phyloP scores from a whole-genome alignment of 2,329 filamentous ascomycete genomes.

The Fusarium sp. region DNA sequence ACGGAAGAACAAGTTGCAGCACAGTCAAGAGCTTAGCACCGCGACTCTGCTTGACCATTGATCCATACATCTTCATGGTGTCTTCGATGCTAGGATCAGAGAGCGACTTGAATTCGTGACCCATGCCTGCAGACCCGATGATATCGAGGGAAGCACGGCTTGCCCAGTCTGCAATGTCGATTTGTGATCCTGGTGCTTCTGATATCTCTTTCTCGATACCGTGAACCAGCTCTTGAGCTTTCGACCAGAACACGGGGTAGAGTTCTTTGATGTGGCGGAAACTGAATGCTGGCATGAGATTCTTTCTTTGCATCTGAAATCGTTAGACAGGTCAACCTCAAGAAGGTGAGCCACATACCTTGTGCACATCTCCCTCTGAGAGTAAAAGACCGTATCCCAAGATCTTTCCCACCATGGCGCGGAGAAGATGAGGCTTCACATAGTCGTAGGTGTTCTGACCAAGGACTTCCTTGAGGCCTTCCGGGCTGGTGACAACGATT shows the following conservation, averaged over 20 bases:
- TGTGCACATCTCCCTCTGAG: constrained; percentile 31
- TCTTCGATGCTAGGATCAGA: constrained; percentile 48
- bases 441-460: constrained; percentile 33
- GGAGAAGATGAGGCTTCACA: constrained; percentile 31
- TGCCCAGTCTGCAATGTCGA: constrained; percentile 35
- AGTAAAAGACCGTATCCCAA: constrained; percentile 13
- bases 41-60: constrained; percentile 47
- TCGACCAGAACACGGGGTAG: constrained; percentile 32
- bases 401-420: constrained; percentile 34
- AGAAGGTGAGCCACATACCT: fast-evolving
- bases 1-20: constrained; percentile 28
- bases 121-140: constrained; percentile 51
- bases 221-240: constrained; percentile 23
- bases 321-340: neutral
- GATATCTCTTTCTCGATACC: constrained; percentile 10
- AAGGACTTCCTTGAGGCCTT: constrained; percentile 30
- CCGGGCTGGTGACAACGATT: constrained; percentile 19
- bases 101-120: constrained; percentile 51
- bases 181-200: neutral
- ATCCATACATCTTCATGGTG: constrained; percentile 45
- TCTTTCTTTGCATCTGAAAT: constrained; percentile 28
- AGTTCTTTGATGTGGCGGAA: constrained; percentile 36
- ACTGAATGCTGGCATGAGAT: constrained; percentile 38
- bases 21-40: constrained; percentile 24
- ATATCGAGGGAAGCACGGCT: constrained; percentile 50